phyloP scores from a whole-genome alignment of 1,139 yeast species.

The Hanseniaspora sp. region DNA sequence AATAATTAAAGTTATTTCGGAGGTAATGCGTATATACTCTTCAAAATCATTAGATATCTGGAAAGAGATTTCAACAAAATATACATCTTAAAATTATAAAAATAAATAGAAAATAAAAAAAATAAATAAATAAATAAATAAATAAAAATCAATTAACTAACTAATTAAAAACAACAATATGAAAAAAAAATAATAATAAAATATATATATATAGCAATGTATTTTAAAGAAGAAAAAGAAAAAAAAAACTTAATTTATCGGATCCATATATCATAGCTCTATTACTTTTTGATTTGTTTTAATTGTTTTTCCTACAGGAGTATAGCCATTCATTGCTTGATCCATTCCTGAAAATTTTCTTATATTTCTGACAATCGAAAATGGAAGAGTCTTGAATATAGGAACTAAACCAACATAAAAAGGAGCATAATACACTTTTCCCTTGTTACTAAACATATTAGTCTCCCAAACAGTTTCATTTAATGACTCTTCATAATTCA shows the following conservation, averaged over 20 bases:
- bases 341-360: slow-evolving; percentile 25
- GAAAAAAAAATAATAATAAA: background rate
- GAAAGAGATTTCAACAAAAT: background rate
- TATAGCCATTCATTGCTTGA: slow-evolving; percentile 20
- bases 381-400: slow-evolving; percentile 56
- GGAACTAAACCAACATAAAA: slow-evolving; percentile 67
- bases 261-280: background rate
- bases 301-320: background rate
- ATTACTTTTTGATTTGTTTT: background rate
- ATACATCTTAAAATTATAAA: background rate
- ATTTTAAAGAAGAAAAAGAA: too few relatives aligned
- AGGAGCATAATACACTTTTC: slow-evolving; percentile 37
- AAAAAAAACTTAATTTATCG: background rate
- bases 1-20: background rate
- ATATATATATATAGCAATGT: background rate
- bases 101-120: background rate
- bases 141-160: too few relatives aligned
- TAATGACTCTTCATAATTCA: slow-evolving; percentile 57
- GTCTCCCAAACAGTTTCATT: background rate
- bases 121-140: too few relatives aligned
- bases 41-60: background rate
- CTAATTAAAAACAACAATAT: background rate
- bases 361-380: slow-evolving; percentile 43
- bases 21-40: background rate
- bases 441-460: background rate